Percentiles rank a stretch among this genome's conserved stretches.
phyloP scores from a whole-genome alignment of 306 rosid species.

The Malus sylvestris region DNA sequence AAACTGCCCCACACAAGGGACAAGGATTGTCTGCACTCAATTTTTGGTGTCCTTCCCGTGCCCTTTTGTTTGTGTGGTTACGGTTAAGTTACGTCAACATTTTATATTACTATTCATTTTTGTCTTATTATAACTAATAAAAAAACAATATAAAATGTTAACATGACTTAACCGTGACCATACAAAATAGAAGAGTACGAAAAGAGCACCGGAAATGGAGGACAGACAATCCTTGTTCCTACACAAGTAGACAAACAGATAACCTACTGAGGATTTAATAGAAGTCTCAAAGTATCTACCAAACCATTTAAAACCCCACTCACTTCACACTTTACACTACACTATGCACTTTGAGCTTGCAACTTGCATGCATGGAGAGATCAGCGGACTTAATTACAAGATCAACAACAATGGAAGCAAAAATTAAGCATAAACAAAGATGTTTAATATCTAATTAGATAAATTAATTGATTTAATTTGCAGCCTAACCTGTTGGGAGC shows the following conservation, averaged over 20 bases:
- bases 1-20: too few species aligned
- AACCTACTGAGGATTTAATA: not conserved
- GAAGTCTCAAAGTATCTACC: not conserved
- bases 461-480: not conserved
- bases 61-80: too few species aligned
- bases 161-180: not conserved
- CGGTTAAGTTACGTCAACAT: too few species aligned
- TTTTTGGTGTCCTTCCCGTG: too few species aligned
- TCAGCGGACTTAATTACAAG: not conserved
- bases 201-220: too few species aligned
- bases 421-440: not conserved
- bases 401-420: not conserved
- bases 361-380: not conserved
- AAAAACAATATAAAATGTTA: too few species aligned
- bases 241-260: conserved; percentile 1
- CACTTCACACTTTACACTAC: not conserved
- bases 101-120: too few species aligned
- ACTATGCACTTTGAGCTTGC: not conserved
- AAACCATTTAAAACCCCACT: not conserved
- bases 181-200: too few species aligned
- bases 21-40: too few species aligned
- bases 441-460: not conserved
- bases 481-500: not conserved
- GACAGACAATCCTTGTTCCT: not conserved
- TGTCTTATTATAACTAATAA: too few species aligned